Conservation (phyloP, 371 early-diverging fungal species). For the Zancudomyces culisetae region DNA sequence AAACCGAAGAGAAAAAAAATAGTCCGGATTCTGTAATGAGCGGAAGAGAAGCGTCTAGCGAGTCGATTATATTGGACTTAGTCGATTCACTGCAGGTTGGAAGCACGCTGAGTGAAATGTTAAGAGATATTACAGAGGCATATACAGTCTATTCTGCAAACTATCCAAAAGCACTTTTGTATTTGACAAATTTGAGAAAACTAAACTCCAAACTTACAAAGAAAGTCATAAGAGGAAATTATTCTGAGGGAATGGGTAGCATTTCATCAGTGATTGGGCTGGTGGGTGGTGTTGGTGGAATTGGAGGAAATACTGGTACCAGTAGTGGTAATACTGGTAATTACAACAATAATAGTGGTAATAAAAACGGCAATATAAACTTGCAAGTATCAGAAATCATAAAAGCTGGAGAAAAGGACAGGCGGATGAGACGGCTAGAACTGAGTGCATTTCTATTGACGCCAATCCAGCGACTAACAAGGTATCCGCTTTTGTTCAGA, state of each 20-base stretch:
- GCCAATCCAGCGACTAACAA: constrained; percentile 85
- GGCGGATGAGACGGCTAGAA: constrained; percentile 58
- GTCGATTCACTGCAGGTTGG: not conserved
- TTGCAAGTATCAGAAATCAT: constrained; percentile 31
- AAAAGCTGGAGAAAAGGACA: constrained; percentile 36
- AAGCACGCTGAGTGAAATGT: not conserved
- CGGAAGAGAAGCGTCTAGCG: not conserved
- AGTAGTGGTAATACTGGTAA: too few relatives aligned
- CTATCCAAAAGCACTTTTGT: constrained; percentile 21
- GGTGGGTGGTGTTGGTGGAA: too few relatives aligned
- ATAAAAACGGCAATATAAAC: constrained; percentile 11
- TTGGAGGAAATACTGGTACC: too few relatives aligned
- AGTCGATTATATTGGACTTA: not conserved
- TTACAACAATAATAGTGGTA: too few relatives aligned
- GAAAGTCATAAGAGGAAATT: constrained; percentile 8
- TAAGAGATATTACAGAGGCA: not conserved
- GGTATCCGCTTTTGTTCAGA: constrained; percentile 74
- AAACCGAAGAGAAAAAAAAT: not conserved
- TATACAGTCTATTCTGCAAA: constrained; percentile 25
- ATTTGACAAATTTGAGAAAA: constrained; percentile 19
- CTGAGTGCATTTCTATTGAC: constrained; percentile 69
- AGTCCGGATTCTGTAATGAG: not conserved
- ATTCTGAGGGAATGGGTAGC: too few relatives aligned
- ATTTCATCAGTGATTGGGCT: too few relatives aligned
- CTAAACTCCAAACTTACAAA: constrained; percentile 14